Conservation (phyloP, 1,284 basidiomycete species). For the Ceratobasidium papillatum region DNA sequence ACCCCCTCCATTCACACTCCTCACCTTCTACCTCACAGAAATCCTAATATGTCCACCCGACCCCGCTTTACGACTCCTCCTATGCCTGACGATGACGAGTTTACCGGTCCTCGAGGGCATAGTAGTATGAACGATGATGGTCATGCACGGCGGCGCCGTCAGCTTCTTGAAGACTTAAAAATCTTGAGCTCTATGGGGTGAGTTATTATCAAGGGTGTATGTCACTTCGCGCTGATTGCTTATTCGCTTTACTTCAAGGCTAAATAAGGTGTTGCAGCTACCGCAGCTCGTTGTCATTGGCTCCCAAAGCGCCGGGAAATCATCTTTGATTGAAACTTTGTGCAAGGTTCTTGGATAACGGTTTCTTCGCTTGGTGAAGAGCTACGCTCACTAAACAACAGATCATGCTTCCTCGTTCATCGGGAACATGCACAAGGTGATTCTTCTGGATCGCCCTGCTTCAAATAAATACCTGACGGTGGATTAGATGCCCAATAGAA, state of each 20-base stretch:
- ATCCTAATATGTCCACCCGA: background rate
- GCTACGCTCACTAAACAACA: background rate
- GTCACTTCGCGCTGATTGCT: background rate
- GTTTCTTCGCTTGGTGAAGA: background rate
- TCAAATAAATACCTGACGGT: background rate
- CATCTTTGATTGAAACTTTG: conserved; percentile 13
- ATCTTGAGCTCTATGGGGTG: conserved; percentile 17
- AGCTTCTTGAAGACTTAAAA: conserved; percentile 5
- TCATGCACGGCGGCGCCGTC: background rate
- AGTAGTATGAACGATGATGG: conserved; percentile 2
- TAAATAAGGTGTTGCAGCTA: conserved; percentile 2
- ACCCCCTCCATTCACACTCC: no score
- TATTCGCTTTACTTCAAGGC: background rate
- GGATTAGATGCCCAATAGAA: background rate
- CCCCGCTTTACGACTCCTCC: background rate
- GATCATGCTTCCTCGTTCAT: background rate
- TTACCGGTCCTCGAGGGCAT: background rate
- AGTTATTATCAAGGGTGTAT: background rate
- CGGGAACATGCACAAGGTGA: background rate
- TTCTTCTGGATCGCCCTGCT: no score
- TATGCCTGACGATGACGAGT: background rate
- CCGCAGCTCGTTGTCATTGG: conserved; percentile 14
- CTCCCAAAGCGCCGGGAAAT: conserved; percentile 11
- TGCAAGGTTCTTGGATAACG: background rate
- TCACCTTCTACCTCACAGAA: no score